phyloP scores from a whole-genome alignment of 371 early-diverging fungal species.

The Conidiobolus incongruus region DNA sequence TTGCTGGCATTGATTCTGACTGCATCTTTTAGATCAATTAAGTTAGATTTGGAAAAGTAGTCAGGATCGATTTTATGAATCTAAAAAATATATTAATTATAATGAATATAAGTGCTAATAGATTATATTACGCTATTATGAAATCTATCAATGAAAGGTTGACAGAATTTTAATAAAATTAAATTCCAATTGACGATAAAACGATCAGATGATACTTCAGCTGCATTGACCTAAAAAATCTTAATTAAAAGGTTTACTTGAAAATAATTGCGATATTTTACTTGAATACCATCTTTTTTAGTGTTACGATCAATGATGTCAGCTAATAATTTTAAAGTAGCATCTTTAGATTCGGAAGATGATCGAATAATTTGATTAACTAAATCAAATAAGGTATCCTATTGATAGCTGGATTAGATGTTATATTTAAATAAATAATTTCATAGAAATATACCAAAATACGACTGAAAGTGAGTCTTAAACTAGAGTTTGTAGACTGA shows the following conservation, averaged over 20 bases:
- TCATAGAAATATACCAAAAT: constrained; percentile 38
- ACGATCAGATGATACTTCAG: constrained; percentile 62
- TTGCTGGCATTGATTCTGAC: constrained; percentile 63
- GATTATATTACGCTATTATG: constrained; percentile 20
- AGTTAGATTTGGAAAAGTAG: constrained; percentile 26
- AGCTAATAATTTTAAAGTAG: constrained; percentile 34
- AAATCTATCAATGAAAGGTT: constrained; percentile 61
- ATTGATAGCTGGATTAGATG: no score
- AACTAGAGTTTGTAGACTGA: constrained; percentile 27
- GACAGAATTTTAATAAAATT: constrained; percentile 39
- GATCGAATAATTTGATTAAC: constrained; percentile 50
- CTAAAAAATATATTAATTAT: no score
- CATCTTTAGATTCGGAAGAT: constrained; percentile 25
- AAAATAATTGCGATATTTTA: no score
- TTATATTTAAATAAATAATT: no score
- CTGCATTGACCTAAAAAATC: constrained; percentile 40
- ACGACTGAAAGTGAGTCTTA: constrained; percentile 40
- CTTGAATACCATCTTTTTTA: constrained; percentile 63
- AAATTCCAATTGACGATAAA: constrained; percentile 57
- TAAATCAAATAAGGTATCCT: constrained; percentile 34
- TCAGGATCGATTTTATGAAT: constrained; percentile 44
- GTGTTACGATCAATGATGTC: constrained; percentile 39
- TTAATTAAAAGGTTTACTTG: no score
- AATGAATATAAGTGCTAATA: no score
- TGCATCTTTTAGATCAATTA: constrained; percentile 35